phyloP scores from a whole-genome alignment of 306 rosid genomes.

The Sicyos edulis region DNA sequence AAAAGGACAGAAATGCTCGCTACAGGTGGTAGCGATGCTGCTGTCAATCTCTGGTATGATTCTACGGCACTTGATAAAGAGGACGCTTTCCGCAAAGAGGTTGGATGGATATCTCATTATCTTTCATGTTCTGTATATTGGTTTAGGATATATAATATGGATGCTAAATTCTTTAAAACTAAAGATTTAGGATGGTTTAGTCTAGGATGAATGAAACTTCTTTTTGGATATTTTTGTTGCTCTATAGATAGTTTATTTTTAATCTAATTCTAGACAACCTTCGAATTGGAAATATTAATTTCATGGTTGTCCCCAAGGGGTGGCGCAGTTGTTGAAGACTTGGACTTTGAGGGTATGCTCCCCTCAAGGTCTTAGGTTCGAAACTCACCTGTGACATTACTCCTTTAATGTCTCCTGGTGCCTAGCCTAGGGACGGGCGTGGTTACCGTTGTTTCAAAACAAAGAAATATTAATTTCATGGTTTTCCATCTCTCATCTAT shows the following conservation, averaged over 20 bases:
- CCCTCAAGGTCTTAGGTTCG: too few relatives aligned
- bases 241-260: background rate
- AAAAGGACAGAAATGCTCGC: constrained; percentile 89
- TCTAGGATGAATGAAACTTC: background rate
- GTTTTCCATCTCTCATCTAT: background rate
- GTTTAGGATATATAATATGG: constrained; percentile 2
- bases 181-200: too few relatives aligned
- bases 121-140: background rate
- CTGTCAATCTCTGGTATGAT: constrained; percentile 77
- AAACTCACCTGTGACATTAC: too few relatives aligned
- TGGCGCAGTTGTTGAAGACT: too few relatives aligned
- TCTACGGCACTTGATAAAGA: constrained; percentile 82
- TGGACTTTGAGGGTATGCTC: too few relatives aligned
- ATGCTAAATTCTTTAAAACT: background rate
- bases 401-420: too few relatives aligned
- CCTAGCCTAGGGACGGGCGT: too few relatives aligned
- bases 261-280: background rate
- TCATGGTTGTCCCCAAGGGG: background rate
- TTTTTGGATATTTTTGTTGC: background rate
- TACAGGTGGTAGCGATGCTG: constrained; percentile 86
- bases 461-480: background rate
- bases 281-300: too few relatives aligned
- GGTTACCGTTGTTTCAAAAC: too few relatives aligned
- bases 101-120: constrained; percentile 25
- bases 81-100: constrained; percentile 75